Evolutionary conservation across 73 alveolate genomes (phyloP).

Genomic region (Breviolum minutum): DNA sequence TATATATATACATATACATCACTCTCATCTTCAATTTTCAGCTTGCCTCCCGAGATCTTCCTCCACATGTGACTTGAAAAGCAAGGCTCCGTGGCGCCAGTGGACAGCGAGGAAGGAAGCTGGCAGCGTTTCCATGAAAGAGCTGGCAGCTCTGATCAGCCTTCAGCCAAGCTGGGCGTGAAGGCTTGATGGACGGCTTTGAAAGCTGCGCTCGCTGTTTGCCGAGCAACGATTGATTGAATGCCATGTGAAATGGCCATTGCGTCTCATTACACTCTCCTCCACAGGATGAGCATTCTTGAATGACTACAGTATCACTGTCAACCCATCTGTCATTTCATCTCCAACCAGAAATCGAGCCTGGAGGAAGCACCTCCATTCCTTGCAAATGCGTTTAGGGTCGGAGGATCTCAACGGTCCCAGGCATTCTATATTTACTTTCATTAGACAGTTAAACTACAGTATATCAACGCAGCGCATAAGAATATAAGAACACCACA

Average conservation of each 20-base stretch:
- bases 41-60: too few relatives aligned
- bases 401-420: neutral
- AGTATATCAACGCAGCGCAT: neutral
- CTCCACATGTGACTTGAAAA: too few relatives aligned
- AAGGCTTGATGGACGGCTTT: neutral
- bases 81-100: constrained; percentile 71
- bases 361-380: constrained; percentile 63
- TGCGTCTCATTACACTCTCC: constrained; percentile 36
- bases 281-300: neutral
- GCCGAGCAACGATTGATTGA: constrained; percentile 44
- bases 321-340: neutral
- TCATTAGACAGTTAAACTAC: too few relatives aligned
- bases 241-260: constrained; percentile 85
- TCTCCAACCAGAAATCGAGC: neutral
- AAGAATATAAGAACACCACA: neutral
- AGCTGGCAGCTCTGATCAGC: constrained; percentile 57
- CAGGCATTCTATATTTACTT: neutral
- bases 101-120: constrained; percentile 38
- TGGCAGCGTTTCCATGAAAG: neutral
- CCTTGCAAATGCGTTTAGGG: neutral
- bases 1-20: too few relatives aligned
- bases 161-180: neutral
- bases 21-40: too few relatives aligned
- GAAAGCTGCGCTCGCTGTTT: neutral
- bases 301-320: neutral